phyloP scores from a whole-genome alignment of 2,329 filamentous ascomycete species.

The Botrytis deweyae region DNA sequence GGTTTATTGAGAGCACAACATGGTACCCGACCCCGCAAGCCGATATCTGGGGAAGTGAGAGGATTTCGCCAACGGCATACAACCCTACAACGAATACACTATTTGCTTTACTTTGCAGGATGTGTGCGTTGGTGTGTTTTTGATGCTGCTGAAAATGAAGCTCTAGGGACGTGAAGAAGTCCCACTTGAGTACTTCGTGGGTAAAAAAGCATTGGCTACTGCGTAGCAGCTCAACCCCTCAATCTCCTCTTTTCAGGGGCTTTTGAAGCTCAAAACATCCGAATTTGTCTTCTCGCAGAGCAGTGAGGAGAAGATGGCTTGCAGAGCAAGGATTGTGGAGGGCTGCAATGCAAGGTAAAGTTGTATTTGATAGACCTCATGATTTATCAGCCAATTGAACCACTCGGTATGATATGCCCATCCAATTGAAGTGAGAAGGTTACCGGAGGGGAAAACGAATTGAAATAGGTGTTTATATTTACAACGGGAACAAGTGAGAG shows the following conservation, averaged over 20 bases:
- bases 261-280: neutral
- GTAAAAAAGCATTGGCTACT: slow-evolving; percentile 1
- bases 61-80: neutral
- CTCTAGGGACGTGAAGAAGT: neutral
- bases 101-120: neutral
- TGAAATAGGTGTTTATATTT: neutral
- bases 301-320: slow-evolving; percentile 17
- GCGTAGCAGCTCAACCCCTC: slow-evolving; percentile 1
- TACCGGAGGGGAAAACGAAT: neutral
- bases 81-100: neutral
- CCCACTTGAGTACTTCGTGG: slow-evolving; percentile 1
- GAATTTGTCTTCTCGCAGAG: neutral
- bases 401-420: neutral
- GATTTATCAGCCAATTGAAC: neutral
- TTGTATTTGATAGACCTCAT: slow-evolving; percentile 3
- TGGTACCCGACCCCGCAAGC: slow-evolving; percentile 18
- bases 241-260: neutral
- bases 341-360: slow-evolving; percentile 10
- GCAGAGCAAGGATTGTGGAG: slow-evolving; percentile 3
- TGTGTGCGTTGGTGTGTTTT: neutral
- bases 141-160: slow-evolving; percentile 3
- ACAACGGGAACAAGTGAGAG: neutral
- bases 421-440: neutral
- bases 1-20: slow-evolving; percentile 8
- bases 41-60: neutral